Conservation (phyloP, 345 rosid genomes). For the Bruguiera gymnorhiza region DNA sequence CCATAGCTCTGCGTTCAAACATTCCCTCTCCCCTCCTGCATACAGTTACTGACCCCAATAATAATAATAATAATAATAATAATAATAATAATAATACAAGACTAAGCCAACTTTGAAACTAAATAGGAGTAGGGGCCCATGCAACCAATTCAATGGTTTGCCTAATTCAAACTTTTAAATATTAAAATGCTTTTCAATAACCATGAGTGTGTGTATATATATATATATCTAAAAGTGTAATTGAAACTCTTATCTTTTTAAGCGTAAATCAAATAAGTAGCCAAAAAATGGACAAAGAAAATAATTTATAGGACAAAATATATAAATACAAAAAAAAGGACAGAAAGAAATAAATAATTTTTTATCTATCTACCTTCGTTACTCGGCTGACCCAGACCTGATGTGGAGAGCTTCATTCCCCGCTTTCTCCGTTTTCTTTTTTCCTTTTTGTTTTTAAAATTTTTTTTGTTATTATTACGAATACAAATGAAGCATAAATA, state of each 20-base stretch:
- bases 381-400: constrained; percentile 28
- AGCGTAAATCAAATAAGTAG: too few species aligned
- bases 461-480: background rate
- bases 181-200: too few species aligned
- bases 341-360: background rate
- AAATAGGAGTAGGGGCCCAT: background rate
- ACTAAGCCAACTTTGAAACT: background rate
- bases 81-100: background rate
- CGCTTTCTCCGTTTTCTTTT: background rate
- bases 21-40: constrained; percentile 27
- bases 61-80: background rate
- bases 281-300: too few species aligned
- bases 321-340: background rate
- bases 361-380: constrained; percentile 15
- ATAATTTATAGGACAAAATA: background rate
- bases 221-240: too few species aligned
- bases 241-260: too few species aligned
- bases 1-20: constrained; percentile 35
- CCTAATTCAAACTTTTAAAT: too few species aligned
- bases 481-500: background rate
- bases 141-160: background rate
- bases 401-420: constrained; percentile 31
- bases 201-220: too few species aligned
- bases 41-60: background rate
- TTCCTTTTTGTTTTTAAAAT: background rate